These are phyloP conservation scores for Pleurotus sapidus DNA, from an alignment of 768 basidiomycete genomes.

Conservation along the genomic window DNA sequence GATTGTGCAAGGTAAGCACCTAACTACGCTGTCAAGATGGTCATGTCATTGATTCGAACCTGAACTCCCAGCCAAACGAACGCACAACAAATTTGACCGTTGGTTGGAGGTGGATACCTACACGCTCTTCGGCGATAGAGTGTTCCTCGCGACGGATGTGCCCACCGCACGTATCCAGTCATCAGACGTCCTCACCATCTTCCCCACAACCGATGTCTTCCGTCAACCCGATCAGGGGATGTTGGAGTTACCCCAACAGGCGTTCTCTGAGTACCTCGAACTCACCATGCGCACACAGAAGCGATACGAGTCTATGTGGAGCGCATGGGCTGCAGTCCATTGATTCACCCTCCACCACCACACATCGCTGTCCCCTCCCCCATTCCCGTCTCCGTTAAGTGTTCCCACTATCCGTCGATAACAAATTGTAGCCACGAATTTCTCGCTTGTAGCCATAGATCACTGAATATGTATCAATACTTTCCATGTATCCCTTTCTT, in stretches of 20 bases:
- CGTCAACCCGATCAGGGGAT: conserved; percentile 40
- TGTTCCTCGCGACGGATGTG: conserved; percentile 60
- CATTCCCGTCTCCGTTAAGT: neutral
- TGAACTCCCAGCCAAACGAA: conserved; percentile 44
- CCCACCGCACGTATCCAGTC: conserved; percentile 62
- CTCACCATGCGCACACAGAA: conserved; percentile 50
- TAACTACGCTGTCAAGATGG: too few species aligned
- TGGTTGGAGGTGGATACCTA: conserved; percentile 68
- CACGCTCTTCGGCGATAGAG: conserved; percentile 58
- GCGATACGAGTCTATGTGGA: conserved; percentile 60
- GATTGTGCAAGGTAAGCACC: conserved; percentile 58
- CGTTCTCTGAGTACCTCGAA: conserved; percentile 56
- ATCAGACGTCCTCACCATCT: conserved; percentile 57
- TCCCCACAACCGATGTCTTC: conserved; percentile 39
- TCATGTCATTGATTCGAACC: neutral
- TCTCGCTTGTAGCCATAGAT: neutral
- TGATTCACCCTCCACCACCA: neutral
- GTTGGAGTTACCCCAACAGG: conserved; percentile 61
- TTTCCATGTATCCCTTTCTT: neutral
- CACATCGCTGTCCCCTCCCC: too few species aligned
- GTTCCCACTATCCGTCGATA: neutral
- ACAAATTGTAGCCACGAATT: neutral
- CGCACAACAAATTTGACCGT: conserved; percentile 51
- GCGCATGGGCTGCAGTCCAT: conserved; percentile 31
- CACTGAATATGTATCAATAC: neutral